phyloP scores from a whole-genome alignment of 73 alveolate genomes.

The Paramecium pentaurelia region DNA sequence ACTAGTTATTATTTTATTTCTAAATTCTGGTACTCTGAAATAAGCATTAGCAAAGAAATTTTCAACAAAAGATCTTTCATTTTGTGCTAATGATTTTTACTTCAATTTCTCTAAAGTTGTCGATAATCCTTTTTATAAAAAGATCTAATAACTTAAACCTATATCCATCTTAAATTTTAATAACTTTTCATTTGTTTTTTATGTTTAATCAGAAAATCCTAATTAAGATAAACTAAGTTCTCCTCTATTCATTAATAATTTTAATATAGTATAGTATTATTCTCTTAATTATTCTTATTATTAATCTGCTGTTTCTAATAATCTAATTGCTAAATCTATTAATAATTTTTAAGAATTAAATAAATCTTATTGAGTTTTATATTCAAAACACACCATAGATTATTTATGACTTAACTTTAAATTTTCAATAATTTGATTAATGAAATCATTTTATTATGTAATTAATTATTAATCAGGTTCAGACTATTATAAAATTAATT shows the following conservation, averaged over 20 bases:
- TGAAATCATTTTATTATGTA: slow-evolving; percentile 25
- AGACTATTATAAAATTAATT: background rate
- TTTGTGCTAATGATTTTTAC: slow-evolving; percentile 75
- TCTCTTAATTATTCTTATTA: slow-evolving; percentile 69
- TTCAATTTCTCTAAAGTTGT: slow-evolving; percentile 69
- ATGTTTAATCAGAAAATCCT: slow-evolving; percentile 53
- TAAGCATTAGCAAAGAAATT: slow-evolving; percentile 69
- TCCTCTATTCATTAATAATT: slow-evolving; percentile 66
- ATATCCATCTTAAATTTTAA: slow-evolving; percentile 58
- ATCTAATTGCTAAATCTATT: slow-evolving; percentile 67
- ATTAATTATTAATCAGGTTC: background rate
- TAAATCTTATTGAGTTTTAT: slow-evolving; percentile 63
- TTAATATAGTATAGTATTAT: slow-evolving; percentile 59
- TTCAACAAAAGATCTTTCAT: slow-evolving; percentile 77
- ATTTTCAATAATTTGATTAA: background rate
- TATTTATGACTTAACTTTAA: slow-evolving; percentile 57
- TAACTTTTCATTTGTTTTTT: slow-evolving; percentile 53
- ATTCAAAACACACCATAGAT: slow-evolving; percentile 74
- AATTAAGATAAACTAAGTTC: slow-evolving; percentile 69
- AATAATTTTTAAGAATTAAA: slow-evolving; percentile 62
- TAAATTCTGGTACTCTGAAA: slow-evolving; percentile 69
- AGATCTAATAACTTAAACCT: slow-evolving; percentile 60
- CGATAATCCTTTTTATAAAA: slow-evolving; percentile 58
- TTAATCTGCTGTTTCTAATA: slow-evolving; percentile 66
- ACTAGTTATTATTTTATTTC: slow-evolving; percentile 1